Evolutionary conservation across 371 early-diverging fungal species (phyloP).

Genomic region (Nematocida sp.): DNA sequence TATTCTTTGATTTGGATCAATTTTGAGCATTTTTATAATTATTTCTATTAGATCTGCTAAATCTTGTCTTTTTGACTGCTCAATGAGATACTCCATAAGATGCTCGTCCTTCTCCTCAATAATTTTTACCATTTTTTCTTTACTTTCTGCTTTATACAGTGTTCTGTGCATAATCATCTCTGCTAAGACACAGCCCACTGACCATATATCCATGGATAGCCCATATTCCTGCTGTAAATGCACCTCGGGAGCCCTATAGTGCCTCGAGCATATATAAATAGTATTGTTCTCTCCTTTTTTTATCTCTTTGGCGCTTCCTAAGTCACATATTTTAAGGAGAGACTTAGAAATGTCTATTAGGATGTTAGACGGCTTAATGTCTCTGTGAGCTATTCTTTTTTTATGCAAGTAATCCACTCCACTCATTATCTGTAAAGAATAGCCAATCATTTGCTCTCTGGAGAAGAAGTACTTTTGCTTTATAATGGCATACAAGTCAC

Average conservation of each 20-base stretch:
- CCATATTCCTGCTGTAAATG: slow-evolving; percentile 82
- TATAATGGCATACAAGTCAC: slow-evolving; percentile 47
- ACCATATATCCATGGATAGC: slow-evolving; percentile 92
- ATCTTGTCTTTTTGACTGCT: slow-evolving; percentile 3
- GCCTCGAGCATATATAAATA: slow-evolving; percentile 91
- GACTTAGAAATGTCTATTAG: slow-evolving; percentile 75
- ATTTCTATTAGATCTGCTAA: slow-evolving; percentile 70
- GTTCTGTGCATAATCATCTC: slow-evolving; percentile 70
- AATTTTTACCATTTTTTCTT: not conserved
- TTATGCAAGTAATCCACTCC: slow-evolving; percentile 89
- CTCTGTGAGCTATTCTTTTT: slow-evolving; percentile 84
- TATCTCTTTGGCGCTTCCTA: slow-evolving; percentile 92
- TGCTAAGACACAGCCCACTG: slow-evolving; percentile 91
- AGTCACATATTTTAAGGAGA: slow-evolving; percentile 90
- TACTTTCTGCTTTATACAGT: slow-evolving; percentile 20
- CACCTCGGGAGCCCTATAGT: slow-evolving; percentile 94
- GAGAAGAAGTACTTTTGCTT: slow-evolving; percentile 4
- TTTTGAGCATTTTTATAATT: slow-evolving; percentile 78
- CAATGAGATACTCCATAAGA: not conserved
- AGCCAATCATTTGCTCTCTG: slow-evolving; percentile 16
- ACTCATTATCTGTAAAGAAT: slow-evolving; percentile 73
- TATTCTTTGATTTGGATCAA: slow-evolving; percentile 80
- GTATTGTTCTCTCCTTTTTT: slow-evolving; percentile 85
- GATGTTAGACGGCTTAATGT: slow-evolving; percentile 86
- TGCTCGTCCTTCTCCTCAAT: not conserved